These are phyloP conservation scores for Quercus dentata DNA, from an alignment of 306 rosid species.

Conservation along the genomic window DNA sequence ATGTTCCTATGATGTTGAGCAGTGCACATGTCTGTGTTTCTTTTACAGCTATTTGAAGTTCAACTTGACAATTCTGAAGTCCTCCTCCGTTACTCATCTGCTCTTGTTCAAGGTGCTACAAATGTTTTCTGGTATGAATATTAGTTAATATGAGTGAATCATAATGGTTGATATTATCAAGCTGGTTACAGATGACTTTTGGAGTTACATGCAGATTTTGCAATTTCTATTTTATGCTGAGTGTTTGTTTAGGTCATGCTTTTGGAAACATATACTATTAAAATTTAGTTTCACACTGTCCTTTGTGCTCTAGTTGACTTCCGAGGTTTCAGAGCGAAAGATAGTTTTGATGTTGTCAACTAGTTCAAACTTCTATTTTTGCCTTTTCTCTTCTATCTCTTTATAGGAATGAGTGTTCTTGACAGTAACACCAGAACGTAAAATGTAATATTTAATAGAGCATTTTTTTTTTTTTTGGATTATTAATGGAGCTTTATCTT, in stretches of 20 bases:
- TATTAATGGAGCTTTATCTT: background rate
- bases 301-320: conserved; percentile 8
- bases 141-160: background rate
- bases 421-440: background rate
- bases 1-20: conserved; percentile 7
- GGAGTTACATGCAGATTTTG: background rate
- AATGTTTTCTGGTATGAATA: conserved; percentile 89
- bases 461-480: too few species aligned
- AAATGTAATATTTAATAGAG: background rate
- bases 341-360: background rate
- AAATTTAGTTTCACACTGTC: background rate
- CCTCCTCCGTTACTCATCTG: conserved; percentile 94
- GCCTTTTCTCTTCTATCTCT: background rate
- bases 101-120: conserved; percentile 96
- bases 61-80: conserved; percentile 80
- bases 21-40: conserved; percentile 18
- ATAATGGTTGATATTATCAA: background rate
- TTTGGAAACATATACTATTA: background rate
- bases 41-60: conserved; percentile 83
- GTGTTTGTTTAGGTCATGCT: background rate
- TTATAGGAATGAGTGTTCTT: background rate
- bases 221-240: background rate
- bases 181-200: background rate
- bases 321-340: background rate
- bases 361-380: background rate